phyloP scores from a whole-genome alignment of 2,329 filamentous ascomycete species.

The Paecilomyces sp. region DNA sequence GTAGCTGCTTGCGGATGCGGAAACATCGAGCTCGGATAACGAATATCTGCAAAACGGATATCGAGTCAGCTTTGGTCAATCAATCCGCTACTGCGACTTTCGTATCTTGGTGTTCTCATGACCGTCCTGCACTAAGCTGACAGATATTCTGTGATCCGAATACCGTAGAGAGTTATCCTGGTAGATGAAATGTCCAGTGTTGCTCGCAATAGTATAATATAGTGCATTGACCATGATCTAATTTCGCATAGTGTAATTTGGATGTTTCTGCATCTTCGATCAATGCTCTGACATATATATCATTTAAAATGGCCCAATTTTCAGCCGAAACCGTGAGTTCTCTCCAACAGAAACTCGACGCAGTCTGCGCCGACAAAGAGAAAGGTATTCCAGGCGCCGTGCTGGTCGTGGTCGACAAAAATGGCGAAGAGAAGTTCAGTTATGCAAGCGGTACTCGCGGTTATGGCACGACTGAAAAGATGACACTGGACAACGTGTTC shows the following conservation, averaged over 20 bases:
- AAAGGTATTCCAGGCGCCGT: neutral
- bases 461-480: slow-evolving; percentile 36
- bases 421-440: neutral
- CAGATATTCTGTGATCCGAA: no score
- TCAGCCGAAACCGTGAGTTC: neutral
- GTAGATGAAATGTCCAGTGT: no score
- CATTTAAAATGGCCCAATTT: neutral
- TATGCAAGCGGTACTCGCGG: slow-evolving; percentile 39
- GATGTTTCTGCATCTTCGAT: neutral
- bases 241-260: neutral
- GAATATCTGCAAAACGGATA: no score
- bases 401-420: neutral
- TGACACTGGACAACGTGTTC: slow-evolving; percentile 56
- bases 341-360: neutral
- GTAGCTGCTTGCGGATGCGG: slow-evolving; percentile 42
- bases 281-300: no score
- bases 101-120: no score
- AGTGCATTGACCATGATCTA: neutral
- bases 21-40: slow-evolving; percentile 8
- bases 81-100: no score
- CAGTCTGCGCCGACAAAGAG: neutral
- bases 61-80: no score
- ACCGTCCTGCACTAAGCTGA: no score
- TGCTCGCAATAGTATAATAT: no score
- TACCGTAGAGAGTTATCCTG: no score